A percentile compares a stretch with the other conserved stretches of the same genome.
Evolutionary conservation across 257 asterid genomes (phyloP).

Genomic region (Gentiana straminea): DNA sequence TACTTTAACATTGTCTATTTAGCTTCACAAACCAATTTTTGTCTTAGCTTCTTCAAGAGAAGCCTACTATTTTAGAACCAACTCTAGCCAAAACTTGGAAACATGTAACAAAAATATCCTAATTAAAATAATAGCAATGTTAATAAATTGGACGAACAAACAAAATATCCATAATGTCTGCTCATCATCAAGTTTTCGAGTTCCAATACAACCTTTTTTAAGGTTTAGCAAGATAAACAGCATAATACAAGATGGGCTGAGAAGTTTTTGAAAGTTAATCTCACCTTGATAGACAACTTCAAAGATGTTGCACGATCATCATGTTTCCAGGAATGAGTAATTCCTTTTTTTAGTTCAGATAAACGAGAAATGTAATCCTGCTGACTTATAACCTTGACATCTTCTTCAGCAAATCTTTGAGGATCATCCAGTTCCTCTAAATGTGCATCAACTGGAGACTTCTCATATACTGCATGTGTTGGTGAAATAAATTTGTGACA

Average conservation of each 20-base stretch:
- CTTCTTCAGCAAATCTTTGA: constrained; percentile 42
- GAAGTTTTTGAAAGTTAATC: constrained; percentile 6
- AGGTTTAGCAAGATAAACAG: background rate
- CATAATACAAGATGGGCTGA: background rate
- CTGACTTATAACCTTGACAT: constrained; percentile 41
- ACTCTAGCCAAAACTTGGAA: background rate
- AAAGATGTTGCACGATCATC: constrained; percentile 72
- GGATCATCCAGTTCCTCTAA: constrained; percentile 52
- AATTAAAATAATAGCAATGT: too few relatives aligned
- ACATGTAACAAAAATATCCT: background rate
- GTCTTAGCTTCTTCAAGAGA: background rate
- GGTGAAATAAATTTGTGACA: constrained; percentile 1
- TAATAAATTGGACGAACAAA: too few relatives aligned
- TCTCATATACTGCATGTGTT: constrained; percentile 35
- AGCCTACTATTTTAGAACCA: background rate
- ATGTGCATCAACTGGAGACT: constrained; percentile 35
- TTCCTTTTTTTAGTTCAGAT: constrained; percentile 58
- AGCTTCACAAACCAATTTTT: background rate
- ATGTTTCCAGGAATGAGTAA: constrained; percentile 57
- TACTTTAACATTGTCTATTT: background rate
- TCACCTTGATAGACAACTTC: constrained; percentile 78
- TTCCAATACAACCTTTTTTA: background rate
- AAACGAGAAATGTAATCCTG: constrained; percentile 57
- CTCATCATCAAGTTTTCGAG: background rate
- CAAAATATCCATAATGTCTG: background rate